Base-by-base conservation (phyloP, 306 rosid genomes). In the Inga laurina region DNA sequence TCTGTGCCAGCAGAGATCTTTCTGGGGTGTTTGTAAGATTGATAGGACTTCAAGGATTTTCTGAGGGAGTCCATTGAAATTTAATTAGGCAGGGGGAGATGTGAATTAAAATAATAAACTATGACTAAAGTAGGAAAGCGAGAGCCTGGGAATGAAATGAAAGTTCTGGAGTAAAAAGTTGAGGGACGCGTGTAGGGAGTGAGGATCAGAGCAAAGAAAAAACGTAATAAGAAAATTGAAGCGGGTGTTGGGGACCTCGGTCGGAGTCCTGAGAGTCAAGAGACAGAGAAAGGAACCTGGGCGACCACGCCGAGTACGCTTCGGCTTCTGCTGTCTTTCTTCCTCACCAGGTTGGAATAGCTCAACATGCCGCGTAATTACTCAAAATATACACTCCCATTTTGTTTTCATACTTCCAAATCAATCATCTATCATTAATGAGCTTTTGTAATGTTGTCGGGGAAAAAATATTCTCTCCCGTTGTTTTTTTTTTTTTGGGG, bases 41-140 rank as follows among this genome's bases (percentile, higher is more conserved):
- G 89, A 27, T 84, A 75, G 27, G 93, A 88, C 82, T 89, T 93
- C 52, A 93, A 91, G 0, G 97, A 91, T 34, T 88, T 92, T 57
- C 32, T 84, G 2, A 91, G 82, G 45, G 97, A 84, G 59, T 93
- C 92, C 94, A 95, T 95, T 21, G 76, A 3, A 4, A 30, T 44
- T 72, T 4, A 44, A 76, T 6, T 14, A 39, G 76, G 22, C 7
- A 7, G n/a, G 14, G 14, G 8, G 30, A 41, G 52, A 41, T 41
- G 62, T 7, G 52, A 11, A 51, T 83, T 64, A 71, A 76, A 83
- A 57, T 74, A 51, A 21, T 72, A 46, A 45, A 44, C 37, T 0
- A 37, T 1, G 39, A n/a, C 13, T n/a, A n/a, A 37, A 41, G 43
- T 22, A 22, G 21, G 61, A 48, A 46, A 73, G 61, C 8, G 77